A percentile compares a stretch with the other conserved stretches of the same genome.
These are phyloP conservation scores for Lyophyllum decastes DNA, from an alignment of 768 basidiomycete species.

Conservation along the genomic window DNA sequence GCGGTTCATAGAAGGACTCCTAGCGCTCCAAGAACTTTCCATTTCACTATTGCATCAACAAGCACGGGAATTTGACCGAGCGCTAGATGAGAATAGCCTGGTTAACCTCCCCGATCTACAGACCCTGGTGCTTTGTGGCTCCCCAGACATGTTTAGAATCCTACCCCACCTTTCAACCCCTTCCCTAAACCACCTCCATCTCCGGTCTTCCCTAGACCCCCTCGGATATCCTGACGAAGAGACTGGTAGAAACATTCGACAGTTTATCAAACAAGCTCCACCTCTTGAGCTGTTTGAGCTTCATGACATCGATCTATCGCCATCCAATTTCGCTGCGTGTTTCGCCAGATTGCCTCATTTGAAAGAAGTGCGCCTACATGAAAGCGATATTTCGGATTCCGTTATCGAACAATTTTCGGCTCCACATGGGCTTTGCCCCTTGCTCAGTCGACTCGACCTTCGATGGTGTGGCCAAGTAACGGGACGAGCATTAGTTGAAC, in stretches of 20 bases:
- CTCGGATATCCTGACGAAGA: conserved; percentile 31
- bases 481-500: conserved; percentile 49
- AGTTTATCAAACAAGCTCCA: conserved; percentile 22
- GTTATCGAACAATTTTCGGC: conserved; percentile 40
- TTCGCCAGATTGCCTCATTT: conserved; percentile 37
- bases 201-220: conserved; percentile 40
- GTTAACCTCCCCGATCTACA: conserved; percentile 25
- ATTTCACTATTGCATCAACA: conserved; percentile 37
- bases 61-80: conserved; percentile 24
- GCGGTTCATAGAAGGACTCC: conserved; percentile 37
- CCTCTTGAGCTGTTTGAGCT: conserved; percentile 31
- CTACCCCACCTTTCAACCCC: conserved; percentile 33
- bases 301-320: conserved; percentile 25
- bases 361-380: conserved; percentile 54
- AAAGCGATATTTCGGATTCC: conserved; percentile 55
- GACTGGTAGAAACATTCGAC: conserved; percentile 23
- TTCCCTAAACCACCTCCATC: conserved; percentile 34
- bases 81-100: conserved; percentile 13
- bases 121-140: conserved; percentile 29
- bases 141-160: conserved; percentile 29
- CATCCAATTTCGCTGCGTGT: conserved; percentile 22
- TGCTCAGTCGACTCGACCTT: conserved; percentile 49
- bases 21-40: conserved; percentile 39
- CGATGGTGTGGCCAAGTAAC: conserved; percentile 61
- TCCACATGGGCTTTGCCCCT: conserved; percentile 43